Conservation (phyloP, 495 filamentous ascomycete species). For the Lophiostoma macrostomum region DNA sequence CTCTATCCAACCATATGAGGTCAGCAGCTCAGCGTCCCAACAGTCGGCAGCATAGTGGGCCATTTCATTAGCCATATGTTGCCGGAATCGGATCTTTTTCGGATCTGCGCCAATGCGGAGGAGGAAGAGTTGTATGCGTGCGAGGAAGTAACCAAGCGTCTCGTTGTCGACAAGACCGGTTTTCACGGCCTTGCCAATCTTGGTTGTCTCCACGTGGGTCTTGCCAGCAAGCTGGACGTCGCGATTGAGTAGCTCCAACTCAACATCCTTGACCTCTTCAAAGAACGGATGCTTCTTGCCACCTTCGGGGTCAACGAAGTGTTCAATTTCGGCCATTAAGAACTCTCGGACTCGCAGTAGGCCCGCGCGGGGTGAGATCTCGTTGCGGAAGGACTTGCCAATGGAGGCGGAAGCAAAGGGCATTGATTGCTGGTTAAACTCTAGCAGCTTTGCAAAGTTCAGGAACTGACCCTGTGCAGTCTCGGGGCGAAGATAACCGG, state of each 20-base stretch:
- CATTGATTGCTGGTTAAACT: slow-evolving; percentile 70
- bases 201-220: slow-evolving; percentile 57
- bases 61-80: slow-evolving; percentile 82
- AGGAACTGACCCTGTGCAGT: slow-evolving; percentile 32
- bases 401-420: slow-evolving; percentile 76
- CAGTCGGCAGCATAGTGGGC: slow-evolving; percentile 82
- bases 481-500: slow-evolving; percentile 24
- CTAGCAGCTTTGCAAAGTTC: slow-evolving; percentile 68
- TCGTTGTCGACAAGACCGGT: slow-evolving; percentile 73
- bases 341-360: slow-evolving; percentile 69
- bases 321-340: slow-evolving; percentile 77
- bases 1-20: slow-evolving; percentile 81
- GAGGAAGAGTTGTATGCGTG: slow-evolving; percentile 72
- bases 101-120: slow-evolving; percentile 65
- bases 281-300: slow-evolving; percentile 73
- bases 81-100: slow-evolving; percentile 73
- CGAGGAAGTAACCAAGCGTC: slow-evolving; percentile 84
- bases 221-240: slow-evolving; percentile 68
- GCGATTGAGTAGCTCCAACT: slow-evolving; percentile 67
- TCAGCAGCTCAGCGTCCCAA: slow-evolving; percentile 79
- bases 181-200: slow-evolving; percentile 70
- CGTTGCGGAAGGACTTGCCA: slow-evolving; percentile 74
- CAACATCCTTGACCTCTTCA: slow-evolving; percentile 61
- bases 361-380: slow-evolving; percentile 67
- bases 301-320: slow-evolving; percentile 71